Evolutionary conservation across 2,329 filamentous ascomycete genomes (phyloP), one percentile per base, ranked within the genome.

Genomic region (Colletotrichum coccodes): DNA sequence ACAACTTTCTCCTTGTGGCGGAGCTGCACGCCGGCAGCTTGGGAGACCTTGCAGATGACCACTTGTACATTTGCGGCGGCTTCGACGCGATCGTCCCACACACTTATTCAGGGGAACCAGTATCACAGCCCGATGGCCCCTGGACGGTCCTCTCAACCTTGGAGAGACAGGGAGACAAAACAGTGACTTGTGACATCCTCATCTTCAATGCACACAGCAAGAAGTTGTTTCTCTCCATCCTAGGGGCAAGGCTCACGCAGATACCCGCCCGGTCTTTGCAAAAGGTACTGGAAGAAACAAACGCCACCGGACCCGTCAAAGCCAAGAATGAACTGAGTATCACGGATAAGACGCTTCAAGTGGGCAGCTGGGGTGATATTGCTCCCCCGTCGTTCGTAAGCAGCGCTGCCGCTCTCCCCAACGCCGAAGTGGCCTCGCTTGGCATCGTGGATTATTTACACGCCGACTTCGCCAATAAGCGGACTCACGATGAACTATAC

Each of bases 21-120:
- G 50, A 53, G 50, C 26, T 53, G 50, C 50, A 53, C 12, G 50
- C 50, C 50, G 50, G 50, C 50, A 53, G 50, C 30, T 14, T 53
- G n/a, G 50, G 50, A 26, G 50, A 53, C 50, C 50, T 53, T n/a
- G 50, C 50, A 12, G 50, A 53, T 6, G 50, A 53, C 12, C 50
- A 53, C 50, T 16, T 53, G 4, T 53, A 53, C n/a, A 38, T 38
- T 23, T 53, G 50, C 32, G 32, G 50, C 9, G 50, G 50, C 30
- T 53, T 53, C 32, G 50, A 53, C 16, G 30, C n/a, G 6, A 53
- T 38, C 9, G n/a, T 53, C 18, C 50, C 47, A 26, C 47, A 52
- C 26, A 18, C 28, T 18, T 32, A 26, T 52, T 32, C 50, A 14
- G n/a, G 32, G 32, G 30, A 53, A 16, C 32, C n/a, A 1, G 16